Evolutionary conservation across 352 stramenopile genomes (phyloP).

Genomic region (Vaucheria bursata): DNA sequence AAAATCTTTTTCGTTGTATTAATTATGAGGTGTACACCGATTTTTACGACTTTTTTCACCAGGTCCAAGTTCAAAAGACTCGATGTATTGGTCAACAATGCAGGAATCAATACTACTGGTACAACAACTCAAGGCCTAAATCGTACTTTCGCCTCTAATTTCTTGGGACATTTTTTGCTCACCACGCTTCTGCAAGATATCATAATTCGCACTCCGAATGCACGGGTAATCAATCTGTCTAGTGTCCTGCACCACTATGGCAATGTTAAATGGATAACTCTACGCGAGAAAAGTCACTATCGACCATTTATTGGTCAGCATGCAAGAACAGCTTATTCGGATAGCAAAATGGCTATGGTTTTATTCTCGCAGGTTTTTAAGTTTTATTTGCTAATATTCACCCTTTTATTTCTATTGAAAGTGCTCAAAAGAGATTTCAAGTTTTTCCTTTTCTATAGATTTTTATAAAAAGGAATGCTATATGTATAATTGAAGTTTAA

Average conservation of each 20-base stretch:
- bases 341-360: conserved; percentile 70
- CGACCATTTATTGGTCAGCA: neutral
- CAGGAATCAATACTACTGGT: neutral
- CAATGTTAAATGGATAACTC: conserved; percentile 27
- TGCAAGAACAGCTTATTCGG: conserved; percentile 44
- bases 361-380: conserved; percentile 56
- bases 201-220: conserved; percentile 50
- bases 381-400: too few relatives aligned
- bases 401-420: too few relatives aligned
- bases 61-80: conserved; percentile 22
- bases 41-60: too few relatives aligned
- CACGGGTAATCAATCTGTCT: conserved; percentile 43
- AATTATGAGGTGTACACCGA: too few relatives aligned
- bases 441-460: too few relatives aligned
- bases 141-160: conserved; percentile 68
- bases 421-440: too few relatives aligned
- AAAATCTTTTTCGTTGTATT: too few relatives aligned
- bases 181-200: conserved; percentile 57
- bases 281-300: neutral
- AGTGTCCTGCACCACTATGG: conserved; percentile 44
- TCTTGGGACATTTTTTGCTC: conserved; percentile 69
- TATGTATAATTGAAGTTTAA: too few relatives aligned
- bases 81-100: conserved; percentile 36
- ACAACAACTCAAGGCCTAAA: conserved; percentile 66
- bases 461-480: too few relatives aligned